phyloP scores from a whole-genome alignment of 768 basidiomycete genomes.

The Mycena floridula region DNA sequence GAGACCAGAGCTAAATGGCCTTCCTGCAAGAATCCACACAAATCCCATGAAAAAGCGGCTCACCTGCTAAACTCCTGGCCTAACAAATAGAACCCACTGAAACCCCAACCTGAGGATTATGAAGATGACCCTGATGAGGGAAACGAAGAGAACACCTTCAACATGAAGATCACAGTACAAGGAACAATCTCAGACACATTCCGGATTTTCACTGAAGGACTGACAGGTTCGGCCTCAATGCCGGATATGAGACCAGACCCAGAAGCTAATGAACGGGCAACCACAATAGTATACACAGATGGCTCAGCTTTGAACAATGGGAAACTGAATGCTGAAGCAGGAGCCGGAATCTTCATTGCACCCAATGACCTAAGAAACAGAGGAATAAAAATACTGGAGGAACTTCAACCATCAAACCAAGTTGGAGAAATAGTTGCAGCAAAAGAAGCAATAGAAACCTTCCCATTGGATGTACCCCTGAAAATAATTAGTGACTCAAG shows the following conservation, averaged over 20 bases:
- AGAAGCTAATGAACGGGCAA: conserved; percentile 3
- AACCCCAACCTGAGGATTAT: conserved; percentile 4
- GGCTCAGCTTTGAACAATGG: conserved; percentile 12
- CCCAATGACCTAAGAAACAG: not conserved
- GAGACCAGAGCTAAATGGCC: not conserved
- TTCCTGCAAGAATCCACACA: conserved; percentile 5
- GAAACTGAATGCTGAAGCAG: conserved; percentile 6
- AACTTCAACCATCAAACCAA: conserved; percentile 8
- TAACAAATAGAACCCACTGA: conserved; percentile 9
- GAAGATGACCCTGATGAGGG: not conserved
- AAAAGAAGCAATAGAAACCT: conserved; percentile 1
- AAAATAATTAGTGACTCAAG: conserved; percentile 8
- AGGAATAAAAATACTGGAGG: conserved; percentile 1
- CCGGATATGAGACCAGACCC: not conserved
- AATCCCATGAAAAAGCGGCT: conserved; percentile 2
- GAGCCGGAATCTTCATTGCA: conserved; percentile 7
- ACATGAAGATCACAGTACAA: conserved; percentile 1
- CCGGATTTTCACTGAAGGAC: conserved; percentile 7
- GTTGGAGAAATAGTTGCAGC: conserved; percentile 7
- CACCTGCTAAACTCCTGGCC: conserved; percentile 2
- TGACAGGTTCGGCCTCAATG: not conserved
- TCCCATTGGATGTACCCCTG: not conserved
- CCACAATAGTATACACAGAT: conserved; percentile 9
- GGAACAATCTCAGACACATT: conserved; percentile 3
- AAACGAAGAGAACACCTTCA: not conserved